Evolutionary conservation across 306 rosid genomes (phyloP), one percentile per base, ranked within the genome.

Genomic region (Citrullus amarus): DNA sequence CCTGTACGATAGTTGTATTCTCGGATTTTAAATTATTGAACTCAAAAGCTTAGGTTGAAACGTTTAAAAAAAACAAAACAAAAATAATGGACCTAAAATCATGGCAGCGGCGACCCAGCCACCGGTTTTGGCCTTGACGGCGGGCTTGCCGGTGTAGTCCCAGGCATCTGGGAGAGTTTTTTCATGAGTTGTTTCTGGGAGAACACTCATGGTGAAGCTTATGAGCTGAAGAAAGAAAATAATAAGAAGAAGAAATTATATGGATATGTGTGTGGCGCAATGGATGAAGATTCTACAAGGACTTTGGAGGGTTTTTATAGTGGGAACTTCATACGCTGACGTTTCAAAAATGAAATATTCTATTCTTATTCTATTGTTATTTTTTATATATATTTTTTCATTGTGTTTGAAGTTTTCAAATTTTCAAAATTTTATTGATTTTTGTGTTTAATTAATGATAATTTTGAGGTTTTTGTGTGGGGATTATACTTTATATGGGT

Each of bases 61-160:
- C 43, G 43, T 32, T 14, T 30, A 0, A 38, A 5, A 25, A 10
- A 11, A 44, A 6, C 1, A 13, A 18, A 44, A 55, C 6, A 66
- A 3, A 1, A 4, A 10, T 30, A 44, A 12, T 10, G 8, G 13
- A 53, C 93, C 97, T 81, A 94, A 68, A 82, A 94, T 94, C 97
- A 90, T 90, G 82, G 96, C 90, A 1, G 98, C 93, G 0, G 98
- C 82, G 0, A 74, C 44, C 98, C 96, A 94, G 34, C 97, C 88
- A 13, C 98, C 98, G 58, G 98, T 86, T 59, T 78, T 85, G 66
- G 87, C 69, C 59, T 88, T 30, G 39, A 85, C 79, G 4, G 98
- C 91, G 0, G 92, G 93, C 13, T 79, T 80, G 60, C 97, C 98
- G 56, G 87, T 86, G 84, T 82, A 92, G 76, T 92, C 96, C 79